Evolutionary conservation across 164 flowering plant species (phyloP).

Genomic region (Berberis vulgaris): DNA sequence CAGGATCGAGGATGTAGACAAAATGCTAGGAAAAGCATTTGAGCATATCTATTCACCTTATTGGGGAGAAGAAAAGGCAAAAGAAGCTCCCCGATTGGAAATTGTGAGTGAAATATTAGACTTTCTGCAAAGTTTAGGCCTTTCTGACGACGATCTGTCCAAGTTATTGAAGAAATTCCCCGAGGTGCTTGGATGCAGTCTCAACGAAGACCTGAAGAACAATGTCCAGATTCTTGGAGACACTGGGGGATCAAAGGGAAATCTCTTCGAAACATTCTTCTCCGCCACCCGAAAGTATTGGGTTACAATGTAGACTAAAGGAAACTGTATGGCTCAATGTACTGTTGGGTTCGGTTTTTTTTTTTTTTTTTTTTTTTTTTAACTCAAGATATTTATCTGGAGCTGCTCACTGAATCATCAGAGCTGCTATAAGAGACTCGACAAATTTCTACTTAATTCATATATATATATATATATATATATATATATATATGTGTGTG

Average conservation of each 20-base stretch:
- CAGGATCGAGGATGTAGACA: conserved; percentile 51
- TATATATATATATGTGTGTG: too few species aligned
- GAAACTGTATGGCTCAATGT: conserved; percentile 86
- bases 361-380: too few species aligned
- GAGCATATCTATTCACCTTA: conserved; percentile 80
- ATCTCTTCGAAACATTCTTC: conserved; percentile 59
- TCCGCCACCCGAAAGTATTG: conserved; percentile 82
- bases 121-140: conserved; percentile 56
- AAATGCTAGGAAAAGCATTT: conserved; percentile 81
- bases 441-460: too few species aligned
- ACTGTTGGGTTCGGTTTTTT: conserved; percentile 96
- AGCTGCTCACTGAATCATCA: too few species aligned
- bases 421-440: too few species aligned
- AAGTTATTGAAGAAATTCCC: conserved; percentile 93
- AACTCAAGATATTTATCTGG: too few species aligned
- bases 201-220: conserved; percentile 55
- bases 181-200: conserved; percentile 86
- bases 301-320: conserved; percentile 87
- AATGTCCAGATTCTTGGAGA: conserved; percentile 55
- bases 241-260: conserved; percentile 88
- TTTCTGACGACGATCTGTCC: conserved; percentile 62
- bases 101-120: conserved; percentile 40
- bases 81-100: conserved; percentile 52
- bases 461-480: too few species aligned
- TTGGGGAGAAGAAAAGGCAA: conserved; percentile 85